These are phyloP conservation scores for Emergomyces orientalis DNA, from an alignment of 2,329 filamentous ascomycete species.

Conservation along the genomic window DNA sequence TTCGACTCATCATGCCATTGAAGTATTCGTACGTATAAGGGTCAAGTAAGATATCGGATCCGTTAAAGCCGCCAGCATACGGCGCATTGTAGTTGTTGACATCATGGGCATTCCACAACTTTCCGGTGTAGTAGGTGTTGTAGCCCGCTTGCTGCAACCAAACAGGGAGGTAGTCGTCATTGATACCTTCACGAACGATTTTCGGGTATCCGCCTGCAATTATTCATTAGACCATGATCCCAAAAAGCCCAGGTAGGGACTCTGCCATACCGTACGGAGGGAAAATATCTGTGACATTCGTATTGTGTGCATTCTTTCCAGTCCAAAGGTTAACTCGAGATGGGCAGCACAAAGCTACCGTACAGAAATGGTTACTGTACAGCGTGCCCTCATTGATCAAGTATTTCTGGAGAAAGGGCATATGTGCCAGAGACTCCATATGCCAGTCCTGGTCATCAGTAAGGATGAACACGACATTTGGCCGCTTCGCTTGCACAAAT, in stretches of 20 bases:
- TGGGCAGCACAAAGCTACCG: slow-evolving; percentile 56
- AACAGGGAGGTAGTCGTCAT: slow-evolving; percentile 58
- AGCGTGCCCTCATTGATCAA: slow-evolving; percentile 48
- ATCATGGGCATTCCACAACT: slow-evolving; percentile 58
- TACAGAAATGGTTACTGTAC: slow-evolving; percentile 54
- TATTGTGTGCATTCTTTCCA: slow-evolving; percentile 57
- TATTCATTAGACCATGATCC: too few relatives aligned
- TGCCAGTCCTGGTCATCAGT: slow-evolving; percentile 59
- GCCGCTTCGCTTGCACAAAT: slow-evolving; percentile 13
- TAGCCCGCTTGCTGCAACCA: slow-evolving; percentile 64
- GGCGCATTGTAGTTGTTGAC: slow-evolving; percentile 51
- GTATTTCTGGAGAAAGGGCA: slow-evolving; percentile 47
- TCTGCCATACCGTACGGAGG: slow-evolving; percentile 22
- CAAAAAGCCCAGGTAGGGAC: too few relatives aligned
- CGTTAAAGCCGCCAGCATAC: too few relatives aligned
- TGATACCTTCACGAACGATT: slow-evolving; percentile 55
- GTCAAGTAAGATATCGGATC: slow-evolving; percentile 50
- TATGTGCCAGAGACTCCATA: slow-evolving; percentile 50
- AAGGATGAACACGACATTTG: slow-evolving; percentile 58
- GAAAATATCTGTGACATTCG: slow-evolving; percentile 51
- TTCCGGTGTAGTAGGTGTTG: slow-evolving; percentile 61
- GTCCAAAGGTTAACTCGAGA: slow-evolving; percentile 55
- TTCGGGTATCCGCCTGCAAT: slow-evolving; percentile 46
- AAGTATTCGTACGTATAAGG: slow-evolving; percentile 59
- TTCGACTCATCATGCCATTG: slow-evolving; percentile 52